phyloP scores from a whole-genome alignment of 1,284 basidiomycete species.

The Moesziomyces antarcticus region DNA sequence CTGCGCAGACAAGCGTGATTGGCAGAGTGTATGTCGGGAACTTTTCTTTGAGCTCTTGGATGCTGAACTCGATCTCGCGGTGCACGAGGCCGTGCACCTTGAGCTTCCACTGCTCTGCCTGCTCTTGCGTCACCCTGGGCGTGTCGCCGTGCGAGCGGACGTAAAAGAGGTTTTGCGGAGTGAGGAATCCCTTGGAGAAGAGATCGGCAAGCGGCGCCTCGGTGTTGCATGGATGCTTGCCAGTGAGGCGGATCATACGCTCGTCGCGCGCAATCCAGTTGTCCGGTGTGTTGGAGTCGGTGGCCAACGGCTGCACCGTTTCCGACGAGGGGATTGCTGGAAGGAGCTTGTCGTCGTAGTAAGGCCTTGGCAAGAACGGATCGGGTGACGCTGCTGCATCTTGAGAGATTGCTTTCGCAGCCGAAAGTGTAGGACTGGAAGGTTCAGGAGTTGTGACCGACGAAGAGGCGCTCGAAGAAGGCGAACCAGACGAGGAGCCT shows the following conservation, averaged over 20 bases:
- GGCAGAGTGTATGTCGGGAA: constrained; percentile 75
- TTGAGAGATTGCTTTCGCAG: background rate
- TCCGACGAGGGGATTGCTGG: constrained; percentile 48
- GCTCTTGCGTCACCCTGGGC: constrained; percentile 71
- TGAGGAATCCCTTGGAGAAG: constrained; percentile 74
- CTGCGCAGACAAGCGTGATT: constrained; percentile 77
- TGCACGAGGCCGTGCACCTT: constrained; percentile 70
- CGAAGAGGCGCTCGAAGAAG: constrained; percentile 18
- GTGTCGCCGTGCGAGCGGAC: constrained; percentile 78
- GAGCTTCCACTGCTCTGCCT: constrained; percentile 72
- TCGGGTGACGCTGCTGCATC: constrained; percentile 1
- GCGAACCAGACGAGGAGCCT: constrained; percentile 20
- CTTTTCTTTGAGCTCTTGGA: constrained; percentile 69
- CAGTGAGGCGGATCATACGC: constrained; percentile 54
- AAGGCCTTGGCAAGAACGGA: constrained; percentile 20
- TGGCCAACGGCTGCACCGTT: constrained; percentile 40
- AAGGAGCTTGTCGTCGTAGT: constrained; percentile 33
- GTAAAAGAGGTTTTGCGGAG: constrained; percentile 75
- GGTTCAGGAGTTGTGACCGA: constrained; percentile 39
- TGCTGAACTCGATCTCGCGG: constrained; percentile 50
- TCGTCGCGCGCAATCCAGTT: constrained; percentile 59
- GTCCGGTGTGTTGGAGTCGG: constrained; percentile 58
- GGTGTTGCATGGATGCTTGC: constrained; percentile 74
- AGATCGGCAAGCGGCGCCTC: constrained; percentile 73
- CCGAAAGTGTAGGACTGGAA: constrained; percentile 21